Conservation (phyloP, 73 alveolate genomes). For the Paramecium bursaria region DNA sequence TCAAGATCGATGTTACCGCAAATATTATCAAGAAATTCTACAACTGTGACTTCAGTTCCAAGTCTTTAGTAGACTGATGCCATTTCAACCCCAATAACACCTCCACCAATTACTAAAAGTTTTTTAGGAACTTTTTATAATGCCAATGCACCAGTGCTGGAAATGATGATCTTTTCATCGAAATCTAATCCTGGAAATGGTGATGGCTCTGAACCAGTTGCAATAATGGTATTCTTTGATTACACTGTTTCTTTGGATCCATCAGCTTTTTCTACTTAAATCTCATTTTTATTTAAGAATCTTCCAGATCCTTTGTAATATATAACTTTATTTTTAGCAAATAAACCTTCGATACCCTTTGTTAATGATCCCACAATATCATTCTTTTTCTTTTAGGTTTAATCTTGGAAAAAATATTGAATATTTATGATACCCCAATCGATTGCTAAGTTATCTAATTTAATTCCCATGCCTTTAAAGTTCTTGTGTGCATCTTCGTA, state of each 20-base stretch:
- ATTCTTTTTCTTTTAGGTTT: constrained; percentile 72
- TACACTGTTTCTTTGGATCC: constrained; percentile 77
- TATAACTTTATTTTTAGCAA: constrained; percentile 91
- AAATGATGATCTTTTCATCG: constrained; percentile 83
- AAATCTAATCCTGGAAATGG: constrained; percentile 88
- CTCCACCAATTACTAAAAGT: constrained; percentile 95
- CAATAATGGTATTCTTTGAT: constrained; percentile 88
- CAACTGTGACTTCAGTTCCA: constrained; percentile 94
- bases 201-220: constrained; percentile 93
- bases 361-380: constrained; percentile 91
- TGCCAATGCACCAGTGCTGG: constrained; percentile 85
- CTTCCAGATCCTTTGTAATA: constrained; percentile 87
- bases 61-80: constrained; percentile 94
- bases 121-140: constrained; percentile 91
- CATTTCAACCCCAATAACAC: constrained; percentile 97
- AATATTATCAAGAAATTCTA: constrained; percentile 87
- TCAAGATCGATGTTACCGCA: constrained; percentile 89
- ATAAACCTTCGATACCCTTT: constrained; percentile 87
- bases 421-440: constrained; percentile 75
- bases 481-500: constrained; percentile 84
- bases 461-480: constrained; percentile 85
- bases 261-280: constrained; percentile 73
- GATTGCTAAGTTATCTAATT: constrained; percentile 68
- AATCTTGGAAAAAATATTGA: neutral
- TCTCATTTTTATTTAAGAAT: constrained; percentile 72